Evolutionary conservation across 2,329 filamentous ascomycete genomes (phyloP).

Genomic region (Rutstroemia sp.): DNA sequence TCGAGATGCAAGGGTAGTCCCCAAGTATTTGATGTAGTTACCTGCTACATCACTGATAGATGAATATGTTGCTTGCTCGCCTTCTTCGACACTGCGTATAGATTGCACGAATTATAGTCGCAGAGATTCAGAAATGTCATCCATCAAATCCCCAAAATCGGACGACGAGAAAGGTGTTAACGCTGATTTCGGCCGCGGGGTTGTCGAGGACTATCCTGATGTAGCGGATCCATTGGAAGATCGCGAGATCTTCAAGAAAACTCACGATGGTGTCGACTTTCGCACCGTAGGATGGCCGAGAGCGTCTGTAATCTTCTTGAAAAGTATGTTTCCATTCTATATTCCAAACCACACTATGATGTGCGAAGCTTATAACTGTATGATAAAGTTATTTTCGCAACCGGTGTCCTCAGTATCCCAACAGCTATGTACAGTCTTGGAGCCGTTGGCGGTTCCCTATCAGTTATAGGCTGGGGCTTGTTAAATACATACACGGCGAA

Average conservation of each 20-base stretch:
- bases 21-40: too few species aligned
- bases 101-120: too few species aligned
- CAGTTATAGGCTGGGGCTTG: constrained; percentile 30
- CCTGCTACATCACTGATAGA: too few species aligned
- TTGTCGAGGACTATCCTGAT: constrained; percentile 25
- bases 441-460: constrained; percentile 34
- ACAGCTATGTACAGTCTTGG: constrained; percentile 36
- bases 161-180: constrained; percentile 16
- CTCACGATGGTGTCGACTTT: constrained; percentile 36
- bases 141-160: constrained; percentile 17
- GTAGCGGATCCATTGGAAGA: constrained; percentile 19
- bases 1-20: too few species aligned
- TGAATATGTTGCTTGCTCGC: too few species aligned
- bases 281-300: constrained; percentile 31
- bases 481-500: constrained; percentile 33
- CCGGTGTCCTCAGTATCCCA: constrained; percentile 35
- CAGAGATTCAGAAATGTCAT: background rate
- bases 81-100: too few species aligned
- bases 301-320: constrained; percentile 29
- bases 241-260: constrained; percentile 40
- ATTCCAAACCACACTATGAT: too few species aligned
- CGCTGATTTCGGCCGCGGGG: constrained; percentile 10
- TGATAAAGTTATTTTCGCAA: constrained; percentile 32
- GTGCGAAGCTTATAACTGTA: too few species aligned
- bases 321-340: constrained; percentile 30